A percentile compares a stretch with the other conserved stretches of the same genome.
Evolutionary conservation across 257 asterid genomes (phyloP).

Genomic region (Verbena officinalis): DNA sequence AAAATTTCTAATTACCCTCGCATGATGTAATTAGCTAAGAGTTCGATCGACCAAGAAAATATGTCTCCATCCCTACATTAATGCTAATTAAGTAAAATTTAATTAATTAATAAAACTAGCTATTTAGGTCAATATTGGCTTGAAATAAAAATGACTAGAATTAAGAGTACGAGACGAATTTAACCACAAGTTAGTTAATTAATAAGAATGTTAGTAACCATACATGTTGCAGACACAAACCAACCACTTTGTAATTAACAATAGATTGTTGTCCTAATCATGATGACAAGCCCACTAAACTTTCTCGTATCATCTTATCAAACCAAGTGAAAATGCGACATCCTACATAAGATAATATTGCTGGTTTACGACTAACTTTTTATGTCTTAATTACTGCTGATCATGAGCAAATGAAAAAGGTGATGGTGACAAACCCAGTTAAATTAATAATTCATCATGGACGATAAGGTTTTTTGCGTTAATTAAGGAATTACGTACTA

Average conservation of each 20-base stretch:
- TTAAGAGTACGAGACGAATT: neutral
- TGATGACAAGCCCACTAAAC: conserved; percentile 18
- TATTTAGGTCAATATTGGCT: conserved; percentile 27
- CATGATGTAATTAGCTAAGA: no score
- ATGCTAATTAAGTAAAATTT: neutral
- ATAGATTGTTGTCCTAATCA: conserved; percentile 6
- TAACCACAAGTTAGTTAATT: conserved; percentile 3
- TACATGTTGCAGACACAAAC: conserved; percentile 1
- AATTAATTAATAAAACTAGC: neutral
- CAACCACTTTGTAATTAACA: conserved; percentile 10
- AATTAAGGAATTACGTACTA: neutral
- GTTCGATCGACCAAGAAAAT: no score
- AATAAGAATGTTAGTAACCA: conserved; percentile 5
- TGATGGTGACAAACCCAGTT: conserved; percentile 24
- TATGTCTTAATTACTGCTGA: neutral
- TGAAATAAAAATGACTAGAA: no score
- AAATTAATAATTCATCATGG: conserved; percentile 7
- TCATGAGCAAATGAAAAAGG: neutral
- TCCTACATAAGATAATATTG: neutral
- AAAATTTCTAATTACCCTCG: no score
- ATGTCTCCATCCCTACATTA: neutral
- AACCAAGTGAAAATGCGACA: conserved; percentile 14
- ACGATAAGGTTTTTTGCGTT: neutral
- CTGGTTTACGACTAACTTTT: conserved; percentile 20
- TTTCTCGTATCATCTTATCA: neutral